phyloP scores from a whole-genome alignment of 805 yeast genomes.

The Suhomyces prunicola region DNA sequence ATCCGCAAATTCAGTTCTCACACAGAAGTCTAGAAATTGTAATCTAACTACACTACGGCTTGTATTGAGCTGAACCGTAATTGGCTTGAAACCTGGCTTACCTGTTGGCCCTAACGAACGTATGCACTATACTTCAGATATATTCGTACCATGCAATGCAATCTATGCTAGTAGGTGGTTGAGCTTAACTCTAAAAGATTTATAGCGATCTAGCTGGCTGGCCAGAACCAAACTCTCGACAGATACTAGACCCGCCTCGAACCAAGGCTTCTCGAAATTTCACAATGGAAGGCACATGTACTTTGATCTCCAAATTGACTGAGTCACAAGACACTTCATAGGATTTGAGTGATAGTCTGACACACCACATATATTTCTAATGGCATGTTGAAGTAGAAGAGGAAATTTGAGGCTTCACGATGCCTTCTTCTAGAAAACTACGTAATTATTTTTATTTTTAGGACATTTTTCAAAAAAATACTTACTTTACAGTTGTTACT shows the following conservation, averaged over 20 bases:
- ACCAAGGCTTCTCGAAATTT: not conserved
- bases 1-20: not conserved
- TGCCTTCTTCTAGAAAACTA: not conserved
- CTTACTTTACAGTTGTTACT: not conserved
- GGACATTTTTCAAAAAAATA: not conserved
- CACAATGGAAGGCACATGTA: too few relatives aligned
- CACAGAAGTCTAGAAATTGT: not conserved
- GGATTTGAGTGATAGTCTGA: not conserved
- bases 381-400: too few relatives aligned
- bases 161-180: not conserved
- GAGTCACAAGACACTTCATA: not conserved
- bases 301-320: not conserved
- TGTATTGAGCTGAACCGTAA: not conserved
- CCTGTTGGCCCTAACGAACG: not conserved
- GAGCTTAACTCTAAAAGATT: too few relatives aligned
- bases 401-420: not conserved
- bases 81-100: not conserved
- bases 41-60: not conserved
- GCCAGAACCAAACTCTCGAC: not conserved
- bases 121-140: not conserved
- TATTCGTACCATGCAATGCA: not conserved
- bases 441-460: not conserved
- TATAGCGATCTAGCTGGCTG: too few relatives aligned
- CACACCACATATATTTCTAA: not conserved
- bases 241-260: not conserved